phyloP scores from a whole-genome alignment of 192 early-diverging fungal genomes.

The Entomortierella parvispora region DNA sequence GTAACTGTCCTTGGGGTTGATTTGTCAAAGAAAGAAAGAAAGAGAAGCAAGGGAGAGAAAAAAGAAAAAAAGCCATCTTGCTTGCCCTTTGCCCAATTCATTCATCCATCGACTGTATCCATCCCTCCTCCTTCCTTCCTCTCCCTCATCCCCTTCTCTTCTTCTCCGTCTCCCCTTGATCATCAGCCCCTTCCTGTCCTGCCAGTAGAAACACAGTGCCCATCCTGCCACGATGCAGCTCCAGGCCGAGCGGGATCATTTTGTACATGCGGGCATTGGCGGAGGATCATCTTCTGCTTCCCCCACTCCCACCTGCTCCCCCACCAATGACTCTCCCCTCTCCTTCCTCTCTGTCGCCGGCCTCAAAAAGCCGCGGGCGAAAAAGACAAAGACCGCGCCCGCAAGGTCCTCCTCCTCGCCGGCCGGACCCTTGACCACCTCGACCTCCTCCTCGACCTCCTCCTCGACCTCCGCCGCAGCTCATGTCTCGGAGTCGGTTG shows the following conservation, averaged over 20 bases:
- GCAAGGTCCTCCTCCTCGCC: not conserved
- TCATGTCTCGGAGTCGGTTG: no score
- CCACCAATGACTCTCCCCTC: constrained; percentile 19
- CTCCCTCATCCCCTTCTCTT: not conserved
- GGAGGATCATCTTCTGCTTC: constrained; percentile 43
- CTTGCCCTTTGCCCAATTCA: not conserved
- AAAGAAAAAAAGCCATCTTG: not conserved
- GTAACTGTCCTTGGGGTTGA: not conserved
- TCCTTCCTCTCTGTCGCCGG: constrained; percentile 15
- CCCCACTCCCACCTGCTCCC: constrained; percentile 21
- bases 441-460: not conserved
- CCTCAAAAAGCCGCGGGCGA: constrained; percentile 30
- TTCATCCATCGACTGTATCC: not conserved
- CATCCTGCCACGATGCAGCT: constrained; percentile 26
- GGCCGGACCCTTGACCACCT: not conserved
- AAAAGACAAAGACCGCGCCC: not conserved
- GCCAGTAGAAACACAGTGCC: not conserved
- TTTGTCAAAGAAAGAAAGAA: not conserved
- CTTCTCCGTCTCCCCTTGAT: not conserved
- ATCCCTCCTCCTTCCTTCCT: not conserved
- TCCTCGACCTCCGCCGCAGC: not conserved
- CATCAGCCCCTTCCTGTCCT: not conserved
- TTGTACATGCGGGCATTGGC: constrained; percentile 45
- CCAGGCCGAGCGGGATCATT: constrained; percentile 43
- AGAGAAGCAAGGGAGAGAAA: no score